Evolutionary conservation across 306 rosid genomes (phyloP).

Genomic region (Dicorynia guianensis): DNA sequence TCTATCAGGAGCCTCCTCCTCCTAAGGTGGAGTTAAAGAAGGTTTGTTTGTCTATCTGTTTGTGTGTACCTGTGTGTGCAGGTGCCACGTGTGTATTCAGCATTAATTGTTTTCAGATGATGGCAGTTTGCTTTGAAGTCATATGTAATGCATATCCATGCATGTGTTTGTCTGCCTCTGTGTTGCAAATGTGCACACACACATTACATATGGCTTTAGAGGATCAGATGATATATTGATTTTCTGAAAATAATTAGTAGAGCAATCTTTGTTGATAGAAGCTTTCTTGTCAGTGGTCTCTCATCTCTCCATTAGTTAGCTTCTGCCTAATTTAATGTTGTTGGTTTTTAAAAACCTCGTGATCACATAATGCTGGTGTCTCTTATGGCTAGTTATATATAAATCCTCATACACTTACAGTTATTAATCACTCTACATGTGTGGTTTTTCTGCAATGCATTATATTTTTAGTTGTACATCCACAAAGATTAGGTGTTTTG

Average conservation of each 20-base stretch:
- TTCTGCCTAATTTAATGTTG: conserved; percentile 7
- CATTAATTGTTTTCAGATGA: conserved; percentile 5
- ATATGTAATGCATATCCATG: neutral
- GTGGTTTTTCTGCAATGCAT: neutral
- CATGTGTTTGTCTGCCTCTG: neutral
- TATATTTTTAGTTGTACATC: neutral
- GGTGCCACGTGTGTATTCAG: neutral
- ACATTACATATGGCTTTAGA: conserved; percentile 5
- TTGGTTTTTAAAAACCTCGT: neutral
- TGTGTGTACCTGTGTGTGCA: conserved; percentile 3
- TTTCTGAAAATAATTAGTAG: conserved; percentile 31
- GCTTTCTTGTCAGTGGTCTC: conserved; percentile 15
- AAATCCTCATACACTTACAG: neutral
- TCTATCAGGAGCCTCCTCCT: conserved; percentile 83
- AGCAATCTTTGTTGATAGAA: conserved; percentile 13
- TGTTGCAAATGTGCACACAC: conserved; percentile 4
- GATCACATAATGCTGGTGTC: neutral
- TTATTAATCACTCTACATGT: neutral
- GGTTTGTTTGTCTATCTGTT: conserved; percentile 42
- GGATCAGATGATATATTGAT: conserved; percentile 5
- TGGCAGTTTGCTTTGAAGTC: neutral
- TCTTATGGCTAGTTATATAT: neutral
- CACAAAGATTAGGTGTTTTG: neutral
- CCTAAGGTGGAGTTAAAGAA: conserved; percentile 75
- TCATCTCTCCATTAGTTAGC: conserved; percentile 1